Evolutionary conservation across 2,329 filamentous ascomycete genomes (phyloP).

Genomic region (Fusarium compactum): DNA sequence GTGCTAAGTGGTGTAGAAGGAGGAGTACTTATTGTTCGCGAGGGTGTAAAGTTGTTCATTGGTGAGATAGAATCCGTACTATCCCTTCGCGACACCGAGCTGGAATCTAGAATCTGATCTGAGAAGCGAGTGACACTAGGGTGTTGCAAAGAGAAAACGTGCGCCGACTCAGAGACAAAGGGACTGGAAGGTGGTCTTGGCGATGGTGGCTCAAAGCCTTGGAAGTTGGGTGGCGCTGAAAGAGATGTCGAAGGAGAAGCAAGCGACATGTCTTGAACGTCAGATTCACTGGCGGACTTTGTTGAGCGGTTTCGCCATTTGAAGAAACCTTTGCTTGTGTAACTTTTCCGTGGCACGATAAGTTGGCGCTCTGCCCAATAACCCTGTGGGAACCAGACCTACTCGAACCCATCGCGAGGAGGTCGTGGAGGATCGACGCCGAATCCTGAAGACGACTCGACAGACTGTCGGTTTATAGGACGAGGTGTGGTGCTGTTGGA

Average conservation of each 20-base stretch:
- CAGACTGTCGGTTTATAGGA: background rate
- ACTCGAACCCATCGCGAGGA: slow-evolving; percentile 67
- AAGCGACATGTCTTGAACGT: slow-evolving; percentile 37
- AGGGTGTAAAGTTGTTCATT: background rate
- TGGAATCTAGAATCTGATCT: slow-evolving; percentile 15
- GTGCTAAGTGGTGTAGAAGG: slow-evolving; percentile 7
- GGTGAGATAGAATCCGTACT: slow-evolving; percentile 27
- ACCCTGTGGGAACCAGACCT: slow-evolving; percentile 72
- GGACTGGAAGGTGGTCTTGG: slow-evolving; percentile 52
- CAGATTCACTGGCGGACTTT: slow-evolving; percentile 54
- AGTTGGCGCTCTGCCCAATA: slow-evolving; percentile 71
- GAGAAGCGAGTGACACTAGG: slow-evolving; percentile 33
- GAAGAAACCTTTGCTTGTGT: slow-evolving; percentile 53
- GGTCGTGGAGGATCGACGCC: slow-evolving; percentile 66
- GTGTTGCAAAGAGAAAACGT: slow-evolving; percentile 61
- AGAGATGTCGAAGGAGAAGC: slow-evolving; percentile 45
- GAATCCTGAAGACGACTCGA: slow-evolving; percentile 40
- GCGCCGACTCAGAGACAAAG: slow-evolving; percentile 61
- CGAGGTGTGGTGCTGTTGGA: slow-evolving; percentile 16
- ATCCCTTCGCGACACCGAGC: slow-evolving; percentile 5
- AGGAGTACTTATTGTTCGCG: background rate
- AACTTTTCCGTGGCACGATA: slow-evolving; percentile 48
- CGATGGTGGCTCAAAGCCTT: slow-evolving; percentile 21
- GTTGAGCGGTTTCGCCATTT: slow-evolving; percentile 57
- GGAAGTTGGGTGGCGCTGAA: slow-evolving; percentile 26